Conservation (phyloP, 208 protist genomes). For the Acanthamoeba triangularis region DNA sequence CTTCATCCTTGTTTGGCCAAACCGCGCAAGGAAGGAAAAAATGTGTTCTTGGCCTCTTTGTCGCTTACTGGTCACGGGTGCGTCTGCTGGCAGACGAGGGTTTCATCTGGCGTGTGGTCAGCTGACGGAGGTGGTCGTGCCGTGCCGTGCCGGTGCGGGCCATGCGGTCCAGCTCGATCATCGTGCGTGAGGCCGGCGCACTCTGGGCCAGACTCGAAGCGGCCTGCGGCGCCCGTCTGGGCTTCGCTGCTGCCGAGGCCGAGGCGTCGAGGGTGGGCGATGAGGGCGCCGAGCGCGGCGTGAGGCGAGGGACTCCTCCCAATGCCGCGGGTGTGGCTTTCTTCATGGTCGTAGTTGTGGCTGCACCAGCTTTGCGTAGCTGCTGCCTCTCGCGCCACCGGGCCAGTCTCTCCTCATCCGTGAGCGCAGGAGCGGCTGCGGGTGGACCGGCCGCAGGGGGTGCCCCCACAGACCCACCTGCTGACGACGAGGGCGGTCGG, state of each 20-base stretch:
- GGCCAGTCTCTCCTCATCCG: not conserved
- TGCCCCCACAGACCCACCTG: too few species aligned
- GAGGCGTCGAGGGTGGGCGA: too few species aligned
- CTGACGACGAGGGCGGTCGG: too few species aligned
- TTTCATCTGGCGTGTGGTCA: not conserved
- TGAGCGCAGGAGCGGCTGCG: not conserved
- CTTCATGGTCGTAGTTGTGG: not conserved
- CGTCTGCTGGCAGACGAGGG: not conserved
- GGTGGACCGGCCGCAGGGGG: not conserved
- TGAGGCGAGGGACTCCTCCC: not conserved
- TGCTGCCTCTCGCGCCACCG: slow-evolving; percentile 11
- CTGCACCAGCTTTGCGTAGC: not conserved
- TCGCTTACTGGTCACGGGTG: not conserved
- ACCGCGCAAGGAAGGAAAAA: too few species aligned
- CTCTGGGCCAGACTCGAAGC: not conserved
- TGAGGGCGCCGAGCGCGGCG: too few species aligned
- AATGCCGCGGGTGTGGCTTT: not conserved
- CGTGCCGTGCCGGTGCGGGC: too few species aligned
- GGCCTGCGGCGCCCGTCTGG: too few species aligned
- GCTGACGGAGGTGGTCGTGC: too few species aligned
- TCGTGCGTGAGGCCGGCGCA: not conserved
- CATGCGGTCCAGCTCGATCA: not conserved
- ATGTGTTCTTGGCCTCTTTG: too few species aligned
- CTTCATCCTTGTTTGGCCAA: too few species aligned
- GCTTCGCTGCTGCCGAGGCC: too few species aligned